Evolutionary conservation across 78 protist genomes (phyloP).

Genomic region (Anaeramoeba flamelloides): DNA sequence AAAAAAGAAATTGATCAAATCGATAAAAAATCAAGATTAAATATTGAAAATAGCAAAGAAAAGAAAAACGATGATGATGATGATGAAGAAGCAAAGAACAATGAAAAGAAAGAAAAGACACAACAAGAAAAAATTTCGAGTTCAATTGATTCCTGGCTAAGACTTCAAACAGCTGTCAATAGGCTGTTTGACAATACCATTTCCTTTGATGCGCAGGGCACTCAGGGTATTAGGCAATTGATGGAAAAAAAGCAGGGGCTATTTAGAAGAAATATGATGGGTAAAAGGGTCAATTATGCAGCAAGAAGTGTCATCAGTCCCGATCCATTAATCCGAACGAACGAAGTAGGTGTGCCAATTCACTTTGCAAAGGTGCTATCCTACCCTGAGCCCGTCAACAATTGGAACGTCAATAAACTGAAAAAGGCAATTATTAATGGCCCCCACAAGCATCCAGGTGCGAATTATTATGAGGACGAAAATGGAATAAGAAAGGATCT

Average conservation of each 20-base stretch:
- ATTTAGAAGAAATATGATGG: conserved; percentile 97
- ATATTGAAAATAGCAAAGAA: no score
- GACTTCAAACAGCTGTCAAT: conserved; percentile 48
- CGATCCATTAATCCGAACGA: conserved; percentile 66
- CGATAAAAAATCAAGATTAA: no score
- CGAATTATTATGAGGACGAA: conserved; percentile 51
- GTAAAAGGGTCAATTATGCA: conserved; percentile 95
- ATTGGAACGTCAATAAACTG: conserved; percentile 27
- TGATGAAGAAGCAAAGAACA: no score
- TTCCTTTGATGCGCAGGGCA: background rate
- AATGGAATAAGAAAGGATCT: conserved; percentile 5
- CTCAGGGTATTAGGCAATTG: conserved; percentile 60
- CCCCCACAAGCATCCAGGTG: conserved; percentile 80
- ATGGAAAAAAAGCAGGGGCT: conserved; percentile 89
- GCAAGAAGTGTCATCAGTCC: conserved; percentile 94
- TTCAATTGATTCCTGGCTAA: conserved; percentile 19
- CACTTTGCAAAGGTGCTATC: conserved; percentile 24
- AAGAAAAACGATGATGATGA: background rate
- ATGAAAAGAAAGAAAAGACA: no score
- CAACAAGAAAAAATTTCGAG: background rate
- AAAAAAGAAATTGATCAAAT: background rate
- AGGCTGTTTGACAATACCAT: conserved; percentile 35
- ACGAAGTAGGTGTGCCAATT: conserved; percentile 77
- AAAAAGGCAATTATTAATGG: conserved; percentile 81
- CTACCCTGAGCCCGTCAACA: conserved; percentile 43